phyloP scores from a whole-genome alignment of 306 rosid genomes.

The Lathyrus oleraceus region DNA sequence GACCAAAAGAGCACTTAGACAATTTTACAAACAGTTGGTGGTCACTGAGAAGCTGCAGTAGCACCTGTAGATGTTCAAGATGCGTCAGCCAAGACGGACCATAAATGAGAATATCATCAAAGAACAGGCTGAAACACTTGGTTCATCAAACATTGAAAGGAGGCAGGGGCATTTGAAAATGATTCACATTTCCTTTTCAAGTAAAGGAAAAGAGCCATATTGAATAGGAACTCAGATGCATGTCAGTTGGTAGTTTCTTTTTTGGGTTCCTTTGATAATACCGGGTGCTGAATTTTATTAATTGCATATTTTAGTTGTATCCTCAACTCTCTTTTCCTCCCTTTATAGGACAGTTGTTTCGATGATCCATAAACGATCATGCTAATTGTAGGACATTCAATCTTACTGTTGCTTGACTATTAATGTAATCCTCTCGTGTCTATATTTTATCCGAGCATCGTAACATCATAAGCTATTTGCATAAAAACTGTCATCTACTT shows the following conservation, averaged over 20 bases:
- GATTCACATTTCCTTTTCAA: constrained; percentile 10
- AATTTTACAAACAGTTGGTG: no score
- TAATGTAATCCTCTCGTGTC: constrained; percentile 32
- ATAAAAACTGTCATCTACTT: constrained; percentile 94
- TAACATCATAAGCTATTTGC: constrained; percentile 88
- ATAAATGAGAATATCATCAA: no score
- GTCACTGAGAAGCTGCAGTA: no score
- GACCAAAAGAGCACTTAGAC: no score
- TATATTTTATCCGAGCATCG: constrained; percentile 96
- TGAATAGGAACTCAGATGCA: constrained; percentile 3
- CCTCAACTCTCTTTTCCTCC: background rate
- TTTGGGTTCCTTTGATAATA: constrained; percentile 11
- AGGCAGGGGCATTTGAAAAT: no score
- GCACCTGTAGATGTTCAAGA: no score
- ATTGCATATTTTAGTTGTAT: constrained; percentile 1
- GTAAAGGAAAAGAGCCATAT: background rate
- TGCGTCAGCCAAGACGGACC: no score
- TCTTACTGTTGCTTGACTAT: constrained; percentile 38
- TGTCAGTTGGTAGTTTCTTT: constrained; percentile 22
- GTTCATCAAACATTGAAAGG: no score
- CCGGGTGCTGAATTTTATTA: constrained; percentile 30
- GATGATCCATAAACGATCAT: background rate
- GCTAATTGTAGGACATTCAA: constrained; percentile 24
- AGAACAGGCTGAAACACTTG: no score
- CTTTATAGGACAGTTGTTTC: background rate